Percentiles rank a stretch among this genome's conserved stretches.
phyloP scores from a whole-genome alignment of 371 early-diverging fungal species.

The Conidiobolus incongruus region DNA sequence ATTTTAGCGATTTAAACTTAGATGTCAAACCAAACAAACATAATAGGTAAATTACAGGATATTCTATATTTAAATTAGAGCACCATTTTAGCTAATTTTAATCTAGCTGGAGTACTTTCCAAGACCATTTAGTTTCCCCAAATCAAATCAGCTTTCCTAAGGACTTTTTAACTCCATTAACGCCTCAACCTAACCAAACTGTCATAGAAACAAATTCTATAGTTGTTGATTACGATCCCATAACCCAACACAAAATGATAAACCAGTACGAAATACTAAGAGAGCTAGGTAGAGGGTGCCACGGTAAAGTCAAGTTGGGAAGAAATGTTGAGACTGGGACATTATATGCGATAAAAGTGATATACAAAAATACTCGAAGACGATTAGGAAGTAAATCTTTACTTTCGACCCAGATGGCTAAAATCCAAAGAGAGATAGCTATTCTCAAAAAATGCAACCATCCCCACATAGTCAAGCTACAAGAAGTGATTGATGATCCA shows the following conservation, averaged over 20 bases:
- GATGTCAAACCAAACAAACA: no score
- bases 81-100: no score
- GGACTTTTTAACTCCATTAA: no score
- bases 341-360: conserved; percentile 64
- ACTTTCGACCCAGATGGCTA: conserved; percentile 47
- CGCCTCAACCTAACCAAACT: not conserved
- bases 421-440: conserved; percentile 81
- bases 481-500: conserved; percentile 90
- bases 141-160: no score
- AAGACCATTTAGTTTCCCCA: no score
- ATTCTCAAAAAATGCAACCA: conserved; percentile 87
- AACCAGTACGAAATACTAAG: conserved; percentile 78
- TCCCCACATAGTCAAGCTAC: conserved; percentile 71
- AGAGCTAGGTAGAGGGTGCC: conserved; percentile 87
- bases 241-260: conserved; percentile 75
- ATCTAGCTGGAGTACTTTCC: no score
- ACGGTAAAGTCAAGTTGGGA: conserved; percentile 87
- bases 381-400: conserved; percentile 26
- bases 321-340: conserved; percentile 51
- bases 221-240: conserved; percentile 51
- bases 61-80: no score
- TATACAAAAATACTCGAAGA: conserved; percentile 48
- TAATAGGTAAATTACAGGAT: no score
- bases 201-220: conserved; percentile 57
- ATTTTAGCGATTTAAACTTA: no score